phyloP scores from a whole-genome alignment of 495 filamentous ascomycete genomes.

The Neurospora sp. region DNA sequence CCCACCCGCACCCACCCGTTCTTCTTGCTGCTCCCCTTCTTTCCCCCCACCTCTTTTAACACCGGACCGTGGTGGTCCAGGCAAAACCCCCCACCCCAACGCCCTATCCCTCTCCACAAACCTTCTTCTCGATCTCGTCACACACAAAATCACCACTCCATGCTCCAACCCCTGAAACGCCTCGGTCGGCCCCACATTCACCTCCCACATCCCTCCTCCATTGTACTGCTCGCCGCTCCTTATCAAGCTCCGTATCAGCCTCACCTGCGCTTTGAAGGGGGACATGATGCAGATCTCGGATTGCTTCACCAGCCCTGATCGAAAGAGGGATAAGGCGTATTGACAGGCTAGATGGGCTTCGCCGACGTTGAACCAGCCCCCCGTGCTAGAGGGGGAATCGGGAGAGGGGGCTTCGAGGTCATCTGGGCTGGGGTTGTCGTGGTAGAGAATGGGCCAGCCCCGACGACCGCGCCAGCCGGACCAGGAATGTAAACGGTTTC shows the following conservation, averaged over 20 bases:
- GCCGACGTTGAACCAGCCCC: conserved; percentile 43
- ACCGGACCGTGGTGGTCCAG: too few relatives aligned
- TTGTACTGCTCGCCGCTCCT: conserved; percentile 15
- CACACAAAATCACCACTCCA: conserved; percentile 45
- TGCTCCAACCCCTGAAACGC: conserved; percentile 48
- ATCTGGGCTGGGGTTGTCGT: conserved; percentile 33
- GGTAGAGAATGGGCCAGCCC: conserved; percentile 40
- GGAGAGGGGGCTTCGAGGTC: conserved; percentile 40
- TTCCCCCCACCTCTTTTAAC: conserved; percentile 21
- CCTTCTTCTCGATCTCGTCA: conserved; percentile 30
- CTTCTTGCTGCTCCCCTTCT: too few relatives aligned
- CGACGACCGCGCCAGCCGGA: conserved; percentile 34
- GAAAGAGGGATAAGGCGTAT: conserved; percentile 30
- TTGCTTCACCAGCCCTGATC: conserved; percentile 22
- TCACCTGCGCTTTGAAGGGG: conserved; percentile 45
- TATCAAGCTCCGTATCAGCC: conserved; percentile 28
- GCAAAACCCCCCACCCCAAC: conserved; percentile 38
- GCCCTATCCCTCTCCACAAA: conserved; percentile 36
- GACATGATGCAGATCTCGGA: conserved; percentile 44
- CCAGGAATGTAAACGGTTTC: conserved; percentile 28
- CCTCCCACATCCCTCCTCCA: conserved; percentile 19
- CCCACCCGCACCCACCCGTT: conserved; percentile 4
- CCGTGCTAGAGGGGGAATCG: conserved; percentile 9
- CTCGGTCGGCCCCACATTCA: conserved; percentile 48
- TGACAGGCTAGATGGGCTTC: conserved; percentile 37